Percentiles rank a stretch among this genome's conserved stretches.
These are phyloP conservation scores for Didymella pomorum DNA, from an alignment of 2,329 filamentous ascomycete genomes.

Conservation along the genomic window DNA sequence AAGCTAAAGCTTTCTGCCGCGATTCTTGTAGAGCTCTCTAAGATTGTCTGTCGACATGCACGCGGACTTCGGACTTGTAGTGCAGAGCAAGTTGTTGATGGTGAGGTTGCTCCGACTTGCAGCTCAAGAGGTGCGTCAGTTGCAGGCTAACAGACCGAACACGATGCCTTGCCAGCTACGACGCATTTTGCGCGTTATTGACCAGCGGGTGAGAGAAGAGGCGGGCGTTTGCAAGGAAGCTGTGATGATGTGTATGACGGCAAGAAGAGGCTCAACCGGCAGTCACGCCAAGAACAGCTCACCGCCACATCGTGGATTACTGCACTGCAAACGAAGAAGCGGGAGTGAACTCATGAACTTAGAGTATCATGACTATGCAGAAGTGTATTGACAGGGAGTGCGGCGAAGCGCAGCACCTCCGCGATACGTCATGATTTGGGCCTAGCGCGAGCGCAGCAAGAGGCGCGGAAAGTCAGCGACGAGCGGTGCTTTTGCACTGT, in stretches of 20 bases:
- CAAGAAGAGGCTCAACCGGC: background rate
- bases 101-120: background rate
- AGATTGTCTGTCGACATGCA: background rate
- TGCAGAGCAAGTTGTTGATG: background rate
- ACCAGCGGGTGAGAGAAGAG: background rate
- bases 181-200: background rate
- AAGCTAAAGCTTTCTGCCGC: background rate
- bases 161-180: background rate
- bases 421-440: constrained; percentile 18
- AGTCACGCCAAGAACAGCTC: constrained; percentile 20
- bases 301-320: constrained; percentile 10
- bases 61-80: background rate
- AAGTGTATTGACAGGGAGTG: background rate
- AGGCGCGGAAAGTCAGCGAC: constrained; percentile 1
- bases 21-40: background rate
- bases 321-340: background rate
- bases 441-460: constrained; percentile 10
- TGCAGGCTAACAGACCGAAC: background rate
- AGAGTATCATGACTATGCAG: background rate
- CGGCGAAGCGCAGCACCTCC: constrained; percentile 9
- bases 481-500: constrained; percentile 3
- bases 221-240: background rate
- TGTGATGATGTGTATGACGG: background rate
- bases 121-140: background rate
- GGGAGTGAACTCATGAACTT: background rate